Conservation (phyloP, 768 basidiomycete genomes). For the Boletus sp. region DNA sequence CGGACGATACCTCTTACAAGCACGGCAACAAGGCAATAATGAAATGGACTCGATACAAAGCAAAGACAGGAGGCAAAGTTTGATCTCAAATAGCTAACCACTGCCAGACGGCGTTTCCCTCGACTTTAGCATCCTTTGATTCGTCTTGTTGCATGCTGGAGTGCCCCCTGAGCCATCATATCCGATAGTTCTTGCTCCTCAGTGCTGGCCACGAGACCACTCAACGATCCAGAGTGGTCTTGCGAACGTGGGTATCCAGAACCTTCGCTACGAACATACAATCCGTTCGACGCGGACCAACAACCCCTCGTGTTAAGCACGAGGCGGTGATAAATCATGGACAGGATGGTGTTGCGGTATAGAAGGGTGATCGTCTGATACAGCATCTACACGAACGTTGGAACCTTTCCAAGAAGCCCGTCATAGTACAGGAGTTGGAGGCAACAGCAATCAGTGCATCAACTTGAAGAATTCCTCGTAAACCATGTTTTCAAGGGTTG, state of each 20-base stretch:
- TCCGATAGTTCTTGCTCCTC: too few species aligned
- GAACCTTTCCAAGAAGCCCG: background rate
- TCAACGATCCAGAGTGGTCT: background rate
- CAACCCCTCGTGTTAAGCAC: background rate
- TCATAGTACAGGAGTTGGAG: background rate
- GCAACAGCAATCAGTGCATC: background rate
- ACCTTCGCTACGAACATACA: background rate
- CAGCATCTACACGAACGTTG: background rate
- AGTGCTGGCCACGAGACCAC: background rate
- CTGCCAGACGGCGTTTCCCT: too few species aligned
- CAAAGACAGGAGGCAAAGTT: too few species aligned
- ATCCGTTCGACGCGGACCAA: background rate
- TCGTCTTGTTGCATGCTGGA: too few species aligned
- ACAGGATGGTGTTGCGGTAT: background rate
- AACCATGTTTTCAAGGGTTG: background rate
- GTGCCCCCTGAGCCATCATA: too few species aligned
- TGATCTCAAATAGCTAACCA: too few species aligned
- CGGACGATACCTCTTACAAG: too few species aligned
- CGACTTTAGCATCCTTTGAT: too few species aligned
- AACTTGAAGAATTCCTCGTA: background rate
- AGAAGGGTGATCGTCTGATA: background rate
- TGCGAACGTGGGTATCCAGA: background rate
- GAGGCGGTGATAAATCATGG: slow-evolving; percentile 5
- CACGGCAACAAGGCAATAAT: too few species aligned
- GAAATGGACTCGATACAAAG: too few species aligned